Evolutionary conservation across 345 rosid genomes (phyloP).

Genomic region (Corchorus capsularis): DNA sequence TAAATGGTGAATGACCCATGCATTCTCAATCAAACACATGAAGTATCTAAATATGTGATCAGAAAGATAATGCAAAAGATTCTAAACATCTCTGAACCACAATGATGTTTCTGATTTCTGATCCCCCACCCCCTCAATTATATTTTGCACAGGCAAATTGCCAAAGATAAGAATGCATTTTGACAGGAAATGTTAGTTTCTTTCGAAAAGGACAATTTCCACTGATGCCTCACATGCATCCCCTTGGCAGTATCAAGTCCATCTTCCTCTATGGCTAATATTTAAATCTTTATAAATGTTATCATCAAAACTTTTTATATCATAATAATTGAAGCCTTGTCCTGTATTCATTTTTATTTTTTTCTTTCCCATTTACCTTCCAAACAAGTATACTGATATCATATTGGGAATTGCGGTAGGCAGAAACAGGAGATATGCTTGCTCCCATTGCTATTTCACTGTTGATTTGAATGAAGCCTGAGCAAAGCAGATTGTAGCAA

Average conservation of each 20-base stretch:
- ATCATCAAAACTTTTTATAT: neutral
- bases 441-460: conserved; percentile 97
- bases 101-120: conserved; percentile 28
- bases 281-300: conserved; percentile 1
- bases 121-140: conserved; percentile 15
- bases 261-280: neutral
- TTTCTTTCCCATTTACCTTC: conserved; percentile 59
- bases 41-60: neutral
- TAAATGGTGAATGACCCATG: neutral
- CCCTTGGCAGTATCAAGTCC: conserved; percentile 21
- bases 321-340: neutral
- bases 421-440: conserved; percentile 93
- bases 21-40: neutral
- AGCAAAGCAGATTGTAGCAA: conserved; percentile 95
- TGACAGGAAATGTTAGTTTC: conserved; percentile 12
- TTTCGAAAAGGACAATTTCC: conserved; percentile 33
- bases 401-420: conserved; percentile 79
- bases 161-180: conserved; percentile 23
- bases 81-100: conserved; percentile 22
- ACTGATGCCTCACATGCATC: conserved; percentile 29
- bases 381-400: conserved; percentile 95
- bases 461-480: conserved; percentile 94
- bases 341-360: neutral
- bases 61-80: conserved; percentile 23
- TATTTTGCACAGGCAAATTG: neutral